Conservation (phyloP, 2,329 filamentous ascomycete species). For the Colletotrichum destructivum region DNA sequence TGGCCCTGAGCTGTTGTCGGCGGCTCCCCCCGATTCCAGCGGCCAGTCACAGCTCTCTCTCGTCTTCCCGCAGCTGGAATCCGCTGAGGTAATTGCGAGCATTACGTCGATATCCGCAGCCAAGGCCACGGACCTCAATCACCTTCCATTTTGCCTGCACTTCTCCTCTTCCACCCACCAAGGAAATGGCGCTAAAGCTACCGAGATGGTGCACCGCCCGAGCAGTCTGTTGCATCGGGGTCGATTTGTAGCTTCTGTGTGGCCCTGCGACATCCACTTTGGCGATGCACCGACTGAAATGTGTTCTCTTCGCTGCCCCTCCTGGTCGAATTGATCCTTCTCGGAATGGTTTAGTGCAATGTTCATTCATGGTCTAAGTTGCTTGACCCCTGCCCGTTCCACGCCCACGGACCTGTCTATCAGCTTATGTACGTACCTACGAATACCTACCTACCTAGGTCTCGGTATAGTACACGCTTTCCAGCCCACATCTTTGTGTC, state of each 20-base stretch:
- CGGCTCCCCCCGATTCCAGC: conserved; percentile 19
- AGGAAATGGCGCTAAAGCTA: conserved; percentile 1
- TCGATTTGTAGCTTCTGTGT: no score
- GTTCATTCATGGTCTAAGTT: conserved; percentile 1
- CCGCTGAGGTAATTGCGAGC: conserved; percentile 25
- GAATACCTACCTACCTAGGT: no score
- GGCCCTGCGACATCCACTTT: no score
- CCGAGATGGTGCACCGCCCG: background rate
- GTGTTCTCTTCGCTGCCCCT: background rate
- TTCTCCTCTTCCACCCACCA: background rate
- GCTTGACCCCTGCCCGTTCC: conserved; percentile 12
- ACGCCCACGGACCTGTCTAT: background rate
- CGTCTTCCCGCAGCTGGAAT: conserved; percentile 26
- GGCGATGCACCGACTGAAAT: background rate
- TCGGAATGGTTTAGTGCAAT: background rate
- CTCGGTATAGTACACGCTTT: no score
- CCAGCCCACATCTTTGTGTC: background rate
- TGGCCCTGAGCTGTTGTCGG: conserved; percentile 29
- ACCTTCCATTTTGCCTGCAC: background rate
- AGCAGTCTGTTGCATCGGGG: no score
- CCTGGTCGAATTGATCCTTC: background rate
- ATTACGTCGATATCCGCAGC: conserved; percentile 43
- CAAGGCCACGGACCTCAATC: conserved; percentile 25
- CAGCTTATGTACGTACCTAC: no score
- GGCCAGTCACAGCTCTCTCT: conserved; percentile 30